Conservation (phyloP, 2,329 filamentous ascomycete genomes). For the Thermothelomyces thermophilus region DNA sequence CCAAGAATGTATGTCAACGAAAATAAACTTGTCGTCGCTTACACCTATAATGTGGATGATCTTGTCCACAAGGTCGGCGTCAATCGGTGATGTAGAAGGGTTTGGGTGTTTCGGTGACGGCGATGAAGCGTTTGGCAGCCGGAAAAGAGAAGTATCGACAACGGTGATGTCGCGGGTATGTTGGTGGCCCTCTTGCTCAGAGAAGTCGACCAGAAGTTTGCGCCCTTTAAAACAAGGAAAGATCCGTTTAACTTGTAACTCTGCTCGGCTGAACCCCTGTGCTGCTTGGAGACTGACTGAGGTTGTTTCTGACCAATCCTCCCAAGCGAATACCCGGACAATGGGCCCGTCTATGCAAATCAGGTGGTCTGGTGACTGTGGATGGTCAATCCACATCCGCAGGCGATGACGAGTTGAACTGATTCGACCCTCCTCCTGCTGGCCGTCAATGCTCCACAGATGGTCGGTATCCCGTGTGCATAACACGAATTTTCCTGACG, state of each 20-base stretch:
- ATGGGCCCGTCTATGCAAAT: background rate
- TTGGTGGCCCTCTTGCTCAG: background rate
- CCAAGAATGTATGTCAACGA: conserved; percentile 6
- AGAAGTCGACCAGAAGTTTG: background rate
- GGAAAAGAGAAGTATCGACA: background rate
- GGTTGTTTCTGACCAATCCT: background rate
- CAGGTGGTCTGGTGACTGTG: background rate
- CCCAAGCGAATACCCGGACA: background rate
- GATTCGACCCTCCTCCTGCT: conserved; percentile 2
- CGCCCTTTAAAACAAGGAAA: background rate
- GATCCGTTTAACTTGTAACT: background rate
- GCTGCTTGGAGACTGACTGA: background rate
- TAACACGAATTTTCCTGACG: background rate
- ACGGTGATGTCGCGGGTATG: background rate
- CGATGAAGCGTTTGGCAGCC: background rate
- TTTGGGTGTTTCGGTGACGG: background rate
- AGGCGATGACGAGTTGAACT: background rate
- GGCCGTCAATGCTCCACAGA: conserved; percentile 5
- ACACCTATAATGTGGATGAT: background rate
- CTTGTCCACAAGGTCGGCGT: background rate
- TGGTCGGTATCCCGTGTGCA: conserved; percentile 9
- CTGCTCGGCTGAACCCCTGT: background rate
- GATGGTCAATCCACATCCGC: conserved; percentile 7
- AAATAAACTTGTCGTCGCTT: background rate
- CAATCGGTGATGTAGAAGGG: background rate